Evolutionary conservation across 176 grass and related monocot species (phyloP).

Genomic region (Avena insularis): DNA sequence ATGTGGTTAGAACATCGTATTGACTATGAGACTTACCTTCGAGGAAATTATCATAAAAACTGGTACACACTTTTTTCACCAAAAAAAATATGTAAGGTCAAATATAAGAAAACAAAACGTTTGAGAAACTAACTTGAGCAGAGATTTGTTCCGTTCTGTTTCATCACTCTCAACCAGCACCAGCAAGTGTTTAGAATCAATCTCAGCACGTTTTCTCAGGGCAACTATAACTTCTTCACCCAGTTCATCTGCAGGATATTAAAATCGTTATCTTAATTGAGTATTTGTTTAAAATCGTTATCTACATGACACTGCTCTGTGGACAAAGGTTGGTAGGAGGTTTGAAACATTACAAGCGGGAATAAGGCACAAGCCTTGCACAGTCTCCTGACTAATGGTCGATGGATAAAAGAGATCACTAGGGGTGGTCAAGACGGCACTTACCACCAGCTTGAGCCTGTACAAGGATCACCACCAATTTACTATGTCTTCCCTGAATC

Average conservation of each 20-base stretch:
- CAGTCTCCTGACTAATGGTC: conserved; percentile 5
- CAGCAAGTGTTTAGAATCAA: conserved; percentile 82
- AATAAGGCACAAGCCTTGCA: not conserved
- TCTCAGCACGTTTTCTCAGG: conserved; percentile 89
- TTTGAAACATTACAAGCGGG: not conserved
- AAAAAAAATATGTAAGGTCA: not conserved
- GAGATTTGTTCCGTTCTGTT: conserved; percentile 75
- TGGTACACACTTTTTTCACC: not conserved
- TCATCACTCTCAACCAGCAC: conserved; percentile 76
- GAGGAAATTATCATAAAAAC: conserved; percentile 23
- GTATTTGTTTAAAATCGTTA: conserved; percentile 23
- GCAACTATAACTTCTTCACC: conserved; percentile 83
- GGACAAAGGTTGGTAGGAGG: conserved; percentile 21
- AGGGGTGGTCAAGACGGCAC: not conserved
- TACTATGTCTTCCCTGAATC: conserved; percentile 73
- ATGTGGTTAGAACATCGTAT: conserved; percentile 4
- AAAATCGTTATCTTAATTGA: conserved; percentile 17
- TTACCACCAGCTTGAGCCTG: conserved; percentile 69
- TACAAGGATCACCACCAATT: conserved; percentile 89
- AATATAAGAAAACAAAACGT: conserved; percentile 14
- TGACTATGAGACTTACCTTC: conserved; percentile 19
- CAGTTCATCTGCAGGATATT: conserved; percentile 72
- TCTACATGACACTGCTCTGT: not conserved
- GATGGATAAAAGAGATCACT: conserved; percentile 18
- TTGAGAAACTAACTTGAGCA: conserved; percentile 68